phyloP scores from a whole-genome alignment of 1,139 yeast species.

The Debaryomyces nepalensis region DNA sequence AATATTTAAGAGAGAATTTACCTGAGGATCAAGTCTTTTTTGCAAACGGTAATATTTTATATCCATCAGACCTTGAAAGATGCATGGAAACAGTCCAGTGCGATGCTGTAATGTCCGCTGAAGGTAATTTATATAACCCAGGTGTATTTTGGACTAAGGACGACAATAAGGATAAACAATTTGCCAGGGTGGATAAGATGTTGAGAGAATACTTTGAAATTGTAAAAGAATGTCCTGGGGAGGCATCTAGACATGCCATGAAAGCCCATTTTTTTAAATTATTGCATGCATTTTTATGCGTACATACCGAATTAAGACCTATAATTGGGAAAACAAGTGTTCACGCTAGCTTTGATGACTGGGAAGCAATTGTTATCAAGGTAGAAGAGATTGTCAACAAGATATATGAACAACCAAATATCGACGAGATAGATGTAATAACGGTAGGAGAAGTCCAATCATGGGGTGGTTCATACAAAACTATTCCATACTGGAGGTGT shows the following conservation, averaged over 20 bases:
- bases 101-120: conserved; percentile 98
- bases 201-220: conserved; percentile 88
- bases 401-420: conserved; percentile 51
- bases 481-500: conserved; percentile 95
- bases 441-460: conserved; percentile 56
- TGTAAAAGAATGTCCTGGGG: conserved; percentile 66
- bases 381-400: conserved; percentile 69
- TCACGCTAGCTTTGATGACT: conserved; percentile 53
- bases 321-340: conserved; percentile 63
- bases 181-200: conserved; percentile 83
- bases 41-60: conserved; percentile 75
- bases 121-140: conserved; percentile 91
- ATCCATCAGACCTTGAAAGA: conserved; percentile 45
- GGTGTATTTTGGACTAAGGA: conserved; percentile 75
- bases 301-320: conserved; percentile 78
- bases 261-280: conserved; percentile 92
- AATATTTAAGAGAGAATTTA: conserved; percentile 74
- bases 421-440: conserved; percentile 54
- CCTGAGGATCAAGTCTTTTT: conserved; percentile 87
- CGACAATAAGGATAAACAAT: conserved; percentile 63
- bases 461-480: conserved; percentile 84
- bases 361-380: conserved; percentile 69
- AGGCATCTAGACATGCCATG: conserved; percentile 81
- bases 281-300: conserved; percentile 74
- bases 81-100: conserved; percentile 67